A percentile compares a stretch with the other conserved stretches of the same genome.
phyloP scores from a whole-genome alignment of 2,329 filamentous ascomycete species.

The Ceratocystis albifundus region DNA sequence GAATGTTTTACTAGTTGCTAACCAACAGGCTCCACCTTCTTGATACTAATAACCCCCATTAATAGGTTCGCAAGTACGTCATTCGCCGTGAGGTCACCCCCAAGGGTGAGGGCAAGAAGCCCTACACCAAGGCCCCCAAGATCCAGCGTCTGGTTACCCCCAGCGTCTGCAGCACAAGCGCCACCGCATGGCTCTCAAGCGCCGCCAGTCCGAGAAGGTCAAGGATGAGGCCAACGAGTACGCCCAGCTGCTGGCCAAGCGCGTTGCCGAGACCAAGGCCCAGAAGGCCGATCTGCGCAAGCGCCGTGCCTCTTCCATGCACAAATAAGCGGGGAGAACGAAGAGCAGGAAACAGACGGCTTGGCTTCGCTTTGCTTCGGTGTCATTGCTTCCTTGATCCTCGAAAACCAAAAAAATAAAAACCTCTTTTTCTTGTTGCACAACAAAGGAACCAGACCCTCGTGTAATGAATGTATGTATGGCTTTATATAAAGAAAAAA shows the following conservation, averaged over 20 bases:
- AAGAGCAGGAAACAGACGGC: not conserved
- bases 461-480: slow-evolving; percentile 1
- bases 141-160: slow-evolving; percentile 98
- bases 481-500: not conserved
- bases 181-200: slow-evolving; percentile 95
- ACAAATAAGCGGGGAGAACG: slow-evolving; percentile 52
- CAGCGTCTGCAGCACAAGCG: slow-evolving; percentile 99
- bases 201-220: slow-evolving; percentile 88
- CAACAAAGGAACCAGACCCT: not conserved
- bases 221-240: slow-evolving; percentile 99
- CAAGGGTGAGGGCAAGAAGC: slow-evolving; percentile 93
- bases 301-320: slow-evolving; percentile 91
- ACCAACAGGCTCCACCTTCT: slow-evolving; percentile 25
- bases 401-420: slow-evolving; percentile 20
- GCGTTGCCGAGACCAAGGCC: slow-evolving; percentile 90
- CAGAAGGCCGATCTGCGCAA: slow-evolving; percentile 90
- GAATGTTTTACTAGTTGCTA: slow-evolving; percentile 28
- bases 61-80: slow-evolving; percentile 96
- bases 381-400: not conserved
- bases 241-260: slow-evolving; percentile 89
- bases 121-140: slow-evolving; percentile 99
- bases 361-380: not conserved
- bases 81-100: slow-evolving; percentile 96
- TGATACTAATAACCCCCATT: slow-evolving; percentile 18
- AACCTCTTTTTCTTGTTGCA: slow-evolving; percentile 12